Base-by-base conservation (phyloP, 2,329 filamentous ascomycete species). In the Epichloe sibirici region DNA sequence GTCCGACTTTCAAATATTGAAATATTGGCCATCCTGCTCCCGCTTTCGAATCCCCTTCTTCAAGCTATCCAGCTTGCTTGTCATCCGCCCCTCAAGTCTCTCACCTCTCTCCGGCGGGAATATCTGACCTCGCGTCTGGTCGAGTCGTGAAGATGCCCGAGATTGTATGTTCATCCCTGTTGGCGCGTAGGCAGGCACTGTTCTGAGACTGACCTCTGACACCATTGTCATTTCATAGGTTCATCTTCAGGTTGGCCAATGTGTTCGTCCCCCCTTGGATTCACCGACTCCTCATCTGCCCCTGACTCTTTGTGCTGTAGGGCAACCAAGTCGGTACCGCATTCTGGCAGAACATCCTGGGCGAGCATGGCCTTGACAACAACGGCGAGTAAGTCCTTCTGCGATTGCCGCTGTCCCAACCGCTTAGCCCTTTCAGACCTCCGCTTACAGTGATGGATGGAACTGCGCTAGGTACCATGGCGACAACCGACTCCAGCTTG, bases 271-370 rank as follows among this genome's bases (percentile, higher is more conserved):
- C 52, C 52, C 13, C 9, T 7, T 17, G 2, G 17, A n/a, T 9
- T n/a, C 17, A n/a, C 4, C 25, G n/a, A 3, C 5, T 23, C 38
- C 15, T 25, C 17, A 6, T 48, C 12, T 31, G n/a, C n/a, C 9
- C 11, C 45, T 37, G 28, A 55, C 17, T 35, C 53, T 50, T 55
- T 61, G 68, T 72, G 63, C 57, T 60, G 64, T 67, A 96, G 90
- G 91, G 93, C 83, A 97, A 97, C 86, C 93, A 97, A 88, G 95
- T 97, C 66, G 93, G 93, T 90, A 91, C 93, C 80, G 93, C 93
- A 76, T 98, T 98, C 83, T 98, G 93, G 86, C 86, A 90, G 74
- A 86, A 78, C 66, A 89, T 90, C 71, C 88, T 86, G 67, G 83
- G 84, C 74, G 86, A 90, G 81, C 93, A 98, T 74, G 91, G 91